A percentile compares a stretch with the other conserved stretches of the same genome.
phyloP scores from a whole-genome alignment of 495 filamentous ascomycete genomes.

The Aspergillus wentii region DNA sequence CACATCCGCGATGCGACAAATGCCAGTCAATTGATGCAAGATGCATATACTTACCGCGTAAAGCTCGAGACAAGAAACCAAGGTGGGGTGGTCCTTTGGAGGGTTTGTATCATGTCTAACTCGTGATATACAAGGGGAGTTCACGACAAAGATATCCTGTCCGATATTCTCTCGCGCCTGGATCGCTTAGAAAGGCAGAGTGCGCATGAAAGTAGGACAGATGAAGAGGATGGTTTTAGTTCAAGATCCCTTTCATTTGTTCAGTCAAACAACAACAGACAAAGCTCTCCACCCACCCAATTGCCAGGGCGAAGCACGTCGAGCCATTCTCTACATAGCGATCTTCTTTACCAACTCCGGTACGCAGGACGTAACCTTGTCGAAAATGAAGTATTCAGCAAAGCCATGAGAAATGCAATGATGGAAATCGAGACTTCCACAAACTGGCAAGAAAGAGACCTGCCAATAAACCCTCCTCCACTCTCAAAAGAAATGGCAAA shows the following conservation, averaged over 20 bases:
- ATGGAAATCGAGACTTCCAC: slow-evolving; percentile 5
- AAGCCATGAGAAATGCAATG: slow-evolving; percentile 11
- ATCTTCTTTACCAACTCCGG: slow-evolving; percentile 14
- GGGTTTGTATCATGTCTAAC: no score
- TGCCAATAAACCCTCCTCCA: not conserved
- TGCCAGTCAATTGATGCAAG: slow-evolving; percentile 9
- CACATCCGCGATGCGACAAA: slow-evolving; percentile 16
- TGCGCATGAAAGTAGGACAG: not conserved
- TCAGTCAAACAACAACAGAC: slow-evolving; percentile 4
- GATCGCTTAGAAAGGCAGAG: slow-evolving; percentile 19
- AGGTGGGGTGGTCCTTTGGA: no score
- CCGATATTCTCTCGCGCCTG: slow-evolving; percentile 11
- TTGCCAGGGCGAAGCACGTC: no score
- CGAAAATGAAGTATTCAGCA: slow-evolving; percentile 7
- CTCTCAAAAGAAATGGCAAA: slow-evolving; percentile 8
- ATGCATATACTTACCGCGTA: slow-evolving; percentile 13
- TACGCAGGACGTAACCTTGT: slow-evolving; percentile 7
- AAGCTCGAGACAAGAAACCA: slow-evolving; percentile 10
- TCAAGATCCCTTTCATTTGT: slow-evolving; percentile 3
- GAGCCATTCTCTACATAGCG: no score
- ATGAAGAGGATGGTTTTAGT: slow-evolving; percentile 1
- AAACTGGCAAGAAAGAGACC: not conserved
- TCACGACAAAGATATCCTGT: slow-evolving; percentile 9
- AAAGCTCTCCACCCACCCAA: no score
- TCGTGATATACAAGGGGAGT: not conserved